Evolutionary conservation across 306 rosid genomes (phyloP).

Genomic region (Canavalia ensiformis): DNA sequence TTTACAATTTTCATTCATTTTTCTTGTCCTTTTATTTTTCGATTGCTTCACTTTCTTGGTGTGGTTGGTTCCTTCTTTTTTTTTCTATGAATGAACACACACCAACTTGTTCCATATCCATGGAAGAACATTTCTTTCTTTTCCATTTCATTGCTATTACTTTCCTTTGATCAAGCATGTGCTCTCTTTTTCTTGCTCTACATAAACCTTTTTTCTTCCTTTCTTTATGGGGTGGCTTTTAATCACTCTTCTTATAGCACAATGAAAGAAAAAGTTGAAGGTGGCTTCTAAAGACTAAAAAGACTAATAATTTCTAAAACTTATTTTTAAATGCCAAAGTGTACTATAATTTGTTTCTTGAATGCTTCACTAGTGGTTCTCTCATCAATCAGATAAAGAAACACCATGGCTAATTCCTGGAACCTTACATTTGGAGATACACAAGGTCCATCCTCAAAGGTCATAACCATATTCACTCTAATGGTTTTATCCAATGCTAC

Average conservation of each 20-base stretch:
- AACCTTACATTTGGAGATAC: no score
- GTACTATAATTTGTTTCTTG: no score
- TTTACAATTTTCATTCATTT: no score
- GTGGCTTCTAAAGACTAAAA: slow-evolving; percentile 52
- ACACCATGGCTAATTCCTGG: no score
- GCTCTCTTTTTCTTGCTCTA: neutral
- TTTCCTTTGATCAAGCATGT: slow-evolving; percentile 59
- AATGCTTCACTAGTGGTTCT: no score
- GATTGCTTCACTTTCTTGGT: slow-evolving; percentile 59
- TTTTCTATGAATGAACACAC: slow-evolving; percentile 5
- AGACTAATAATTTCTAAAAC: slow-evolving; percentile 11
- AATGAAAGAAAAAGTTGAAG: slow-evolving; percentile 47
- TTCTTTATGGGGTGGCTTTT: slow-evolving; percentile 39
- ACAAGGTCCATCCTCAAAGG: no score
- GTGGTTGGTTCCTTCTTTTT: slow-evolving; percentile 2
- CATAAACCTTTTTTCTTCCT: slow-evolving; percentile 44
- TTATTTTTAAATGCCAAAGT: no score
- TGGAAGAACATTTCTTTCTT: slow-evolving; percentile 61
- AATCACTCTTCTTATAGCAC: slow-evolving; percentile 39
- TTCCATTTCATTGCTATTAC: slow-evolving; percentile 50
- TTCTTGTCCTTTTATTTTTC: no score
- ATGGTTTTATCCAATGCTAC: no score
- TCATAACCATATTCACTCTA: no score
- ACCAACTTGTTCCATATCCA: slow-evolving; percentile 48
- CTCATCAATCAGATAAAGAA: no score